Conservation (phyloP, 2,329 filamentous ascomycete genomes). For the Fusarium pininemorale region DNA sequence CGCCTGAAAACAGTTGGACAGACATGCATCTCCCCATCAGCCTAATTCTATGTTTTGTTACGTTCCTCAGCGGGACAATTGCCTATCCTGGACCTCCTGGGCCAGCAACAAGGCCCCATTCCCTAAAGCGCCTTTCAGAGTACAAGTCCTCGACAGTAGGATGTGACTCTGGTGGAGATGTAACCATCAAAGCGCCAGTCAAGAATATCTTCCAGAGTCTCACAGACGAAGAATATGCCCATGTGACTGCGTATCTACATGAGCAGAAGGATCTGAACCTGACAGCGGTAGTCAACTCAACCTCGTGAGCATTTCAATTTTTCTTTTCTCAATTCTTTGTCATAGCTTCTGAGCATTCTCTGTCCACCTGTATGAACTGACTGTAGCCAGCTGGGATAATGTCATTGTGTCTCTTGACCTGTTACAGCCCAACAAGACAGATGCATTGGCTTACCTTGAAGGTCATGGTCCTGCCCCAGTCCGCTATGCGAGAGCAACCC, state of each 20-base stretch:
- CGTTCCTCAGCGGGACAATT: neutral
- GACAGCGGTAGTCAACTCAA: conserved; percentile 25
- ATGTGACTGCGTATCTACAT: conserved; percentile 26
- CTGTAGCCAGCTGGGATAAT: conserved; percentile 21
- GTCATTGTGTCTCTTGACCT: conserved; percentile 46
- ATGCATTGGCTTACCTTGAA: conserved; percentile 56
- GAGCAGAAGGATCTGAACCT: conserved; percentile 20
- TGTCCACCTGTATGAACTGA: too few species aligned
- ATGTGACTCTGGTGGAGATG: neutral
- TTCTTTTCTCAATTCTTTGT: too few species aligned
- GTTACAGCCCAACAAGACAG: conserved; percentile 60
- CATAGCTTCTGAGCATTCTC: too few species aligned
- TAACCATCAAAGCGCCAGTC: neutral
- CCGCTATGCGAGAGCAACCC: conserved; percentile 54
- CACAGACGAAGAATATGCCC: conserved; percentile 17
- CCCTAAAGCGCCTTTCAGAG: conserved; percentile 5
- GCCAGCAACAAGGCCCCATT: conserved; percentile 16
- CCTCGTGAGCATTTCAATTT: conserved; percentile 2
- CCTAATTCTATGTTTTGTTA: neutral
- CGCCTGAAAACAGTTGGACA: too few species aligned
- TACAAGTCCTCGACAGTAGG: neutral
- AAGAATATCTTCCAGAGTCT: conserved; percentile 27
- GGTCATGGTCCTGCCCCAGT: conserved; percentile 47
- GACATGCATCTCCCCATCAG: neutral
- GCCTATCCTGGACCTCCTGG: neutral